Percentiles rank a stretch among this genome's conserved stretches.
Evolutionary conservation across 306 rosid genomes (phyloP).

Genomic region (Adenanthera pavonina): DNA sequence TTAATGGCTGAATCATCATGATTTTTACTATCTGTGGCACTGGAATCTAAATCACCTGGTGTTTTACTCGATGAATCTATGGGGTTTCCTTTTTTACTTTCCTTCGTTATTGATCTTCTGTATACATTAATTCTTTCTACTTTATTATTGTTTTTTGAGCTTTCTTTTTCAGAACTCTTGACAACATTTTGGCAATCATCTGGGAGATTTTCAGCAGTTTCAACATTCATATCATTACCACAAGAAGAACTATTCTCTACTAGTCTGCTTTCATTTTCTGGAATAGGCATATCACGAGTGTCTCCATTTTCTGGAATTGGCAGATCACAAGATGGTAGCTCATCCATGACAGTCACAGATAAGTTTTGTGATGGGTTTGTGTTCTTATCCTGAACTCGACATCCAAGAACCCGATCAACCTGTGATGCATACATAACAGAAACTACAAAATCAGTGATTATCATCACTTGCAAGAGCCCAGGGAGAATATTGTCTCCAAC

Average conservation of each 20-base stretch:
- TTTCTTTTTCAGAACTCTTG: slow-evolving; percentile 54
- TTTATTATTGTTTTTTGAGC: slow-evolving; percentile 51
- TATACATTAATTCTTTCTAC: slow-evolving; percentile 72
- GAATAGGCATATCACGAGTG: slow-evolving; percentile 52
- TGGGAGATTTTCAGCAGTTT: slow-evolving; percentile 50
- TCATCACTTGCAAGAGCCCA: slow-evolving; percentile 35
- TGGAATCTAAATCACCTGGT: slow-evolving; percentile 52
- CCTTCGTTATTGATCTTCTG: slow-evolving; percentile 73
- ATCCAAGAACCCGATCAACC: slow-evolving; percentile 97
- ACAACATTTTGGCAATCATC: slow-evolving; percentile 56
- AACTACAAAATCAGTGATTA: slow-evolving; percentile 37
- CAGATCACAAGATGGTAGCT: slow-evolving; percentile 56
- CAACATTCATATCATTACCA: slow-evolving; percentile 64
- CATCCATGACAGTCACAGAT: slow-evolving; percentile 56
- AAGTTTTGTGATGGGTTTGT: slow-evolving; percentile 48
- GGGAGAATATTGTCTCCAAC: slow-evolving; percentile 30
- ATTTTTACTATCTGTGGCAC: slow-evolving; percentile 45
- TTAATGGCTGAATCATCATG: slow-evolving; percentile 57
- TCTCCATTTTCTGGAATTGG: slow-evolving; percentile 52
- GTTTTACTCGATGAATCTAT: slow-evolving; percentile 46
- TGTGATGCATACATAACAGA: slow-evolving; percentile 46
- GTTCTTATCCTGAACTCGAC: slow-evolving; percentile 71
- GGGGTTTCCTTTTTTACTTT: slow-evolving; percentile 62
- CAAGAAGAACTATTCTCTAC: slow-evolving; percentile 58
- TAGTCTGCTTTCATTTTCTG: slow-evolving; percentile 55